Conservation (phyloP, 352 stramenopile genomes). For the Peronospora tabacina region DNA sequence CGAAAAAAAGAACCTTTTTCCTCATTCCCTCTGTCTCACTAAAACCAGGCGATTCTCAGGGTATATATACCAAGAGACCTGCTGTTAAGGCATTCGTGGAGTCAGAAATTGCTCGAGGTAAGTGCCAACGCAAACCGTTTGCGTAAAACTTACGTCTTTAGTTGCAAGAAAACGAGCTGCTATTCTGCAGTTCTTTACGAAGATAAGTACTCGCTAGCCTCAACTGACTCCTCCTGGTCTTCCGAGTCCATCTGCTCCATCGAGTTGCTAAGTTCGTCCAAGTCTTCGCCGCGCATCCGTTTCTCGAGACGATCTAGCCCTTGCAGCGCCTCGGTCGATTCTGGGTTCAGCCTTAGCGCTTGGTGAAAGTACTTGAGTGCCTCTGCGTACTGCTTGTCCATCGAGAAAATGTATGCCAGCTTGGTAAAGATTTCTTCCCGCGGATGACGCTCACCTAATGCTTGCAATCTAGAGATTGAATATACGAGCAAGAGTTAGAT, state of each 20-base stretch:
- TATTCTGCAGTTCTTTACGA: constrained; percentile 11
- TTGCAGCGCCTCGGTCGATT: constrained; percentile 38
- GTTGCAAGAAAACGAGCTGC: neutral
- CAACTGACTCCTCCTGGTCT: constrained; percentile 48
- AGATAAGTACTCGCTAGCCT: constrained; percentile 41
- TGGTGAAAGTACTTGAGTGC: constrained; percentile 66
- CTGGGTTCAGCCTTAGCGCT: constrained; percentile 51
- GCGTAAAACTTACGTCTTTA: too few relatives aligned
- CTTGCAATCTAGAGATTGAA: constrained; percentile 27
- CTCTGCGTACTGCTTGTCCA: constrained; percentile 60
- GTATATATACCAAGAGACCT: neutral
- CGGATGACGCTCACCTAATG: constrained; percentile 39
- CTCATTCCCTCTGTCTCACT: too few relatives aligned
- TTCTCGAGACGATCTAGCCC: constrained; percentile 71
- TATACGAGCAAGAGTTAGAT: constrained; percentile 1
- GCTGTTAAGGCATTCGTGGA: too few relatives aligned
- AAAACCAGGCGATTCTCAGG: too few relatives aligned
- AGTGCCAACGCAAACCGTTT: neutral
- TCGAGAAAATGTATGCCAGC: constrained; percentile 59
- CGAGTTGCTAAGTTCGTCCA: constrained; percentile 54
- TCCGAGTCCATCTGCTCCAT: constrained; percentile 55
- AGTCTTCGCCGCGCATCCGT: constrained; percentile 69
- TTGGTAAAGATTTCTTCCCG: constrained; percentile 71
- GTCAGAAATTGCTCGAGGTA: neutral
- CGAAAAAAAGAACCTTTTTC: neutral